Evolutionary conservation across 2,329 filamentous ascomycete species (phyloP).

Genomic region (Aspergillus pseudoviridinutans): DNA sequence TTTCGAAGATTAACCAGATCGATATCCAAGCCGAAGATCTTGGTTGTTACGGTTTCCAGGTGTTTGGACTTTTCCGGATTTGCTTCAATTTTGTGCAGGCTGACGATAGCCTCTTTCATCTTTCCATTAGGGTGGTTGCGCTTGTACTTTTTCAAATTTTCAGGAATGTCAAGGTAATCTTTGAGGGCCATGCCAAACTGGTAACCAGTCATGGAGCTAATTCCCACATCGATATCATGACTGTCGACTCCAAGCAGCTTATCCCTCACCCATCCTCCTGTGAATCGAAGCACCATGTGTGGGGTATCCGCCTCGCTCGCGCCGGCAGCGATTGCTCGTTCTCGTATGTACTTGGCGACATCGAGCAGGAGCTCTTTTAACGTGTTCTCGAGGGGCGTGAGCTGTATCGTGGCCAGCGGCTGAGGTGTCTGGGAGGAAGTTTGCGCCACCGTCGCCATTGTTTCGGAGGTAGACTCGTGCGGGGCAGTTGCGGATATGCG

Average conservation of each 20-base stretch:
- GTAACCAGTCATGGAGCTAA: constrained; percentile 48
- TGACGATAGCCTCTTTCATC: constrained; percentile 63
- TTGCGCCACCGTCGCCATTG: constrained; percentile 16
- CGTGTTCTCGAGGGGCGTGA: constrained; percentile 68
- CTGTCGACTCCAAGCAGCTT: constrained; percentile 45
- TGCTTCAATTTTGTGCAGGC: constrained; percentile 79
- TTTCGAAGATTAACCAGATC: constrained; percentile 93
- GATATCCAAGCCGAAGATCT: constrained; percentile 79
- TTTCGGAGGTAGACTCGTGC: constrained; percentile 18
- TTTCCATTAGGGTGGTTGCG: constrained; percentile 44
- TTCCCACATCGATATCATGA: constrained; percentile 48
- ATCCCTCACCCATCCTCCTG: constrained; percentile 50
- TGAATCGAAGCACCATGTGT: constrained; percentile 43
- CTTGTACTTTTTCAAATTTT: constrained; percentile 41
- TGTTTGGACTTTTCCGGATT: constrained; percentile 98
- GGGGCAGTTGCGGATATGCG: constrained; percentile 22
- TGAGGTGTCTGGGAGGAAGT: constrained; percentile 2
- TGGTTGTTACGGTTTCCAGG: constrained; percentile 84
- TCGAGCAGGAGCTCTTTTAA: constrained; percentile 76
- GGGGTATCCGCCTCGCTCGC: constrained; percentile 18
- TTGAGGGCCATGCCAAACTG: constrained; percentile 45
- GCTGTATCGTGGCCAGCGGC: constrained; percentile 43
- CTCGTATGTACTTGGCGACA: constrained; percentile 65
- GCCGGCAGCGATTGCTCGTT: constrained; percentile 38
- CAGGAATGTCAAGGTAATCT: constrained; percentile 38